A percentile compares a stretch with the other conserved stretches of the same genome.
Conservation (phyloP, 257 asterid species). For the Nicotiana benthamiana region DNA sequence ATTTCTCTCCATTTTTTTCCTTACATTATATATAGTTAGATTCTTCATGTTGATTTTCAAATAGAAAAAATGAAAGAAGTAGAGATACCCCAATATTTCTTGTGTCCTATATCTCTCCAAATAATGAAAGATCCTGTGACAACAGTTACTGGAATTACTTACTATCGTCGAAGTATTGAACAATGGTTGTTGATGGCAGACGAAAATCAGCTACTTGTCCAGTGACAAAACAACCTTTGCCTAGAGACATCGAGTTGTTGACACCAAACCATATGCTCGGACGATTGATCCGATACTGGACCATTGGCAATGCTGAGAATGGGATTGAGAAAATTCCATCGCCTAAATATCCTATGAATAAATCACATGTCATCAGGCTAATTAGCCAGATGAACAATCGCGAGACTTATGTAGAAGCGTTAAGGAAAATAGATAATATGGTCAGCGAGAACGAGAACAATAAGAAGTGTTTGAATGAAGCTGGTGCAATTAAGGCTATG, state of each 20-base stretch:
- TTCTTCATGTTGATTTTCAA: not conserved
- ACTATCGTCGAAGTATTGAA: slow-evolving; percentile 57
- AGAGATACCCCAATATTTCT: slow-evolving; percentile 49
- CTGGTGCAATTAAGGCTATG: slow-evolving; percentile 20
- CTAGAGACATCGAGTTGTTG: slow-evolving; percentile 24
- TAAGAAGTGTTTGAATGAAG: slow-evolving; percentile 25
- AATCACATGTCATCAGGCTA: too few relatives aligned
- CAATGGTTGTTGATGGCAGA: slow-evolving; percentile 31
- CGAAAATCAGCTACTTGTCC: slow-evolving; percentile 33
- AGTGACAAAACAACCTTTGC: slow-evolving; percentile 45
- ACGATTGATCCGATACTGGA: slow-evolving; percentile 53
- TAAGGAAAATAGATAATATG: slow-evolving; percentile 25
- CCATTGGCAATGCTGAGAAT: slow-evolving; percentile 17
- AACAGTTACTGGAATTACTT: slow-evolving; percentile 49
- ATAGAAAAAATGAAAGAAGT: slow-evolving; percentile 16
- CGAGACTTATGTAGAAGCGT: too few relatives aligned
- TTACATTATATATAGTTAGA: not conserved
- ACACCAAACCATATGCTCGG: slow-evolving; percentile 57
- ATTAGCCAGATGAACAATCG: too few relatives aligned
- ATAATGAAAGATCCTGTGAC: slow-evolving; percentile 73
- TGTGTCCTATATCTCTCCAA: slow-evolving; percentile 60
- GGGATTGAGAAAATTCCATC: slow-evolving; percentile 32
- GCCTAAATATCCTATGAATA: slow-evolving; percentile 25
- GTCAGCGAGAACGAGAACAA: slow-evolving; percentile 31
- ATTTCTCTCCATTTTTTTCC: slow-evolving; percentile 8